Base-by-base conservation (phyloP, 2,329 filamentous ascomycete genomes). In the Lojkania enalia region DNA sequence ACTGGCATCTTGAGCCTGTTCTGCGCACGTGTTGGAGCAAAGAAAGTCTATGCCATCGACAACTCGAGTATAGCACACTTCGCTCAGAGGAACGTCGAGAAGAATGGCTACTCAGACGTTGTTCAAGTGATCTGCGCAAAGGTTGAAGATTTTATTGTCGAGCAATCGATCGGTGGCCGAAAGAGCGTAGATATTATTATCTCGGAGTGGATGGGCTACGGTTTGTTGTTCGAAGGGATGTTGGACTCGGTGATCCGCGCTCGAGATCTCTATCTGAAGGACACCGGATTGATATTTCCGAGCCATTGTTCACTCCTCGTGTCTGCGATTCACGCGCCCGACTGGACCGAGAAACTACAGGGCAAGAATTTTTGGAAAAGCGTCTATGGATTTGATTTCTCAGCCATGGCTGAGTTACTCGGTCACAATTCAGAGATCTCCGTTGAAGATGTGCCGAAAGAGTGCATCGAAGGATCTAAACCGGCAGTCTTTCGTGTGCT, bases 191-290 rank as follows among this genome's bases (percentile, higher is more conserved):
- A 97, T 71, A 86, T 97, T 61, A 96, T 97, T 64, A 86, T 97
- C 49, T 95, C 88, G 48, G 91, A 97, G 70, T 97, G 91, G 91
- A 97, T 97, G 91, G 91, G 91, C 20, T 97, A 97, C 67, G 88
- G 86, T 53, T 79, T 96, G 14, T 79, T 96, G 4, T 97, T 95
- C 69, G 91, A 97, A 72, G 90, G 90, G 44, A 97, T 97, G 91
- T 83, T 97, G 20, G 90, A 94, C 53, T 95, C 89, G 37, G 89
- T 97, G 16, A 79, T 97, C 39, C 92, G 84, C 63, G 92, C 92
- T 32, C 81, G 91, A 49, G 91, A 97, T 71, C 84, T 82, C 57
- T 96, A 96, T 69, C 82, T 97, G 18, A 84, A 81, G 48, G 82
- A 86, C 1, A 85, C 83, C 44, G 91, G 91, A 13, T 77, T 96